Conservation (phyloP, 805 yeast genomes). For the Starmerella floricola region DNA sequence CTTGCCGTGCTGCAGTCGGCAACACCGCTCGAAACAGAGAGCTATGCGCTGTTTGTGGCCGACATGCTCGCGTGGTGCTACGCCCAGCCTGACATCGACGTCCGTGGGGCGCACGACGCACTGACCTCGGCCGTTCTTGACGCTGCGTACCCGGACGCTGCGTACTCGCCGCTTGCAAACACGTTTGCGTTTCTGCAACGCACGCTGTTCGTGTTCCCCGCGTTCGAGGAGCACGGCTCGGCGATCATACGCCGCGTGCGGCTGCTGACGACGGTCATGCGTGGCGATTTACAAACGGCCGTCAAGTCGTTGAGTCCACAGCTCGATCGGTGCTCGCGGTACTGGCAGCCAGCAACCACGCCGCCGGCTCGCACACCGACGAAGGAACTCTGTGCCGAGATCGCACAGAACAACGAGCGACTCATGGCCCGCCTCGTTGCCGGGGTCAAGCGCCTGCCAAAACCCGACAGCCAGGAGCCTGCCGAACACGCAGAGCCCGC, state of each 20-base stretch:
- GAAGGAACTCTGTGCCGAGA: background rate
- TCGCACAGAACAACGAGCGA: background rate
- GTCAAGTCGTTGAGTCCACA: conserved; percentile 21
- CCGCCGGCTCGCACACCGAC: background rate
- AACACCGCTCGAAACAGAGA: conserved; percentile 17
- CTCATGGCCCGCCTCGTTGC: conserved; percentile 1
- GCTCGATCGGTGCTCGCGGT: background rate
- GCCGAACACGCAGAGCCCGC: background rate
- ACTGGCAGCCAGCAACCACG: background rate
- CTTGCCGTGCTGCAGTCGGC: conserved; percentile 8
- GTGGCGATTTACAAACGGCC: conserved; percentile 17
- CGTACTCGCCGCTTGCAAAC: conserved; percentile 12
- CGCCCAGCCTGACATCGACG: background rate
- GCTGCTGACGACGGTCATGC: conserved; percentile 7
- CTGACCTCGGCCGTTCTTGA: conserved; percentile 12
- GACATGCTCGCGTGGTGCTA: conserved; percentile 6
- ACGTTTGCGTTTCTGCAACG: conserved; percentile 13
- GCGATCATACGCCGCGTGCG: conserved; percentile 5
- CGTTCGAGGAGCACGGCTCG: conserved; percentile 9
- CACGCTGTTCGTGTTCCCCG: conserved; percentile 13
- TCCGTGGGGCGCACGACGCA: background rate
- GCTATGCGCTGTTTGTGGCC: conserved; percentile 11
- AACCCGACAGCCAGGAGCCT: background rate
- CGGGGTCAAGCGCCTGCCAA: background rate
- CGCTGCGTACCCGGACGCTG: conserved; percentile 10